These are phyloP conservation scores for Phytophthora vignae DNA, from an alignment of 352 stramenopile genomes.

Conservation along the genomic window DNA sequence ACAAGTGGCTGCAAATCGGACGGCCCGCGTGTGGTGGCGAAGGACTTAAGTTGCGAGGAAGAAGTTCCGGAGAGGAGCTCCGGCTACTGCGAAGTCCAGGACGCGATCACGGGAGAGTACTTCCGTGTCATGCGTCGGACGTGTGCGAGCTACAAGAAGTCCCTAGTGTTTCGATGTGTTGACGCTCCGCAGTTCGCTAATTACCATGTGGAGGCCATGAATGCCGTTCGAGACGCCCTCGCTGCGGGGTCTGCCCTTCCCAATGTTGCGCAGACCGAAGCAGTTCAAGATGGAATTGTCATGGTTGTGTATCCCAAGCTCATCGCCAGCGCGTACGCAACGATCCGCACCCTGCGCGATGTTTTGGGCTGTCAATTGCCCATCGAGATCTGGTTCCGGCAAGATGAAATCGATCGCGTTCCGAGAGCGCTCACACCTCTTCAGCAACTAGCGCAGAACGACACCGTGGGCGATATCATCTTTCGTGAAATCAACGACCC, in stretches of 20 bases:
- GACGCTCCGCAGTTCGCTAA: constrained; percentile 44
- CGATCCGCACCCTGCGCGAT: constrained; percentile 21
- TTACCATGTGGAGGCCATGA: constrained; percentile 26
- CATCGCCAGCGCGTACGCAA: constrained; percentile 25
- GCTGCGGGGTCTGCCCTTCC: background rate
- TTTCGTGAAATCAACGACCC: constrained; percentile 58
- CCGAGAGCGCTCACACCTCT: constrained; percentile 14
- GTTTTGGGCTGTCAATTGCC: constrained; percentile 21
- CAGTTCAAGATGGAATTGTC: constrained; percentile 22
- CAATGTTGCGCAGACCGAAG: background rate
- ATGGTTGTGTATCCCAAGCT: constrained; percentile 32
- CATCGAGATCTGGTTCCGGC: constrained; percentile 30
- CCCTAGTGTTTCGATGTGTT: constrained; percentile 45
- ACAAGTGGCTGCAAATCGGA: constrained; percentile 50
- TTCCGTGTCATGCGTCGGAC: constrained; percentile 36
- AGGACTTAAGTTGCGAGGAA: constrained; percentile 45
- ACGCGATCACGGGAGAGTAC: constrained; percentile 16
- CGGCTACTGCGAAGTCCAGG: constrained; percentile 54
- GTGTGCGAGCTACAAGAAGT: constrained; percentile 34
- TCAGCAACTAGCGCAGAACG: constrained; percentile 29
- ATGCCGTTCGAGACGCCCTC: constrained; percentile 4
- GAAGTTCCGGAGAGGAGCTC: constrained; percentile 32
- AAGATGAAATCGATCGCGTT: constrained; percentile 26
- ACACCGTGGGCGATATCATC: constrained; percentile 9
- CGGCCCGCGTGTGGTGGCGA: constrained; percentile 36